These are phyloP conservation scores for Stachybotrys echinatus DNA, from an alignment of 2,329 filamentous ascomycete species.

Conservation along the genomic window DNA sequence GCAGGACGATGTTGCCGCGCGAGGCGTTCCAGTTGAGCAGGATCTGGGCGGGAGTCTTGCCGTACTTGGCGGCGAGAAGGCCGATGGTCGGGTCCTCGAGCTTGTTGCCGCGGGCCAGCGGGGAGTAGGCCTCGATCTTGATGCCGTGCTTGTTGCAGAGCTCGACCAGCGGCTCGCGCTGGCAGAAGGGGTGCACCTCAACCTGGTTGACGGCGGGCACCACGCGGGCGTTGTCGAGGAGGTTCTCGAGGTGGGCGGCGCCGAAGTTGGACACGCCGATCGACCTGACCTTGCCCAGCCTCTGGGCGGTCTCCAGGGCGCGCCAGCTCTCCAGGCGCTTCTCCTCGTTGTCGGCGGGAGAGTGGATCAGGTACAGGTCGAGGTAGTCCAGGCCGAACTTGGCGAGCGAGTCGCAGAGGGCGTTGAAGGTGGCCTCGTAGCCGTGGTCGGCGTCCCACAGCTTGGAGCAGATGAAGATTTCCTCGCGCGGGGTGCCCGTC, in stretches of 20 bases:
- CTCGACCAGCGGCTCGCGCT: constrained; percentile 52
- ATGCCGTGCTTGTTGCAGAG: constrained; percentile 54
- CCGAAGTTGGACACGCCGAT: constrained; percentile 81
- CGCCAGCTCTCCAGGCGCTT: constrained; percentile 69
- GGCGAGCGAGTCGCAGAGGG: constrained; percentile 59
- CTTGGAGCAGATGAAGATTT: constrained; percentile 64
- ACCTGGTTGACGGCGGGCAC: constrained; percentile 72
- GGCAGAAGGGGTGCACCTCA: constrained; percentile 71
- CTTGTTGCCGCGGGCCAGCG: constrained; percentile 29
- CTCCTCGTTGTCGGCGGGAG: constrained; percentile 57
- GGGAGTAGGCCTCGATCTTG: constrained; percentile 54
- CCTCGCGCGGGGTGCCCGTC: constrained; percentile 57
- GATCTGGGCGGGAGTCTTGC: constrained; percentile 66
- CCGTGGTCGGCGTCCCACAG: constrained; percentile 53
- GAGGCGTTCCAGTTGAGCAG: constrained; percentile 76
- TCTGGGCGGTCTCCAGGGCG: constrained; percentile 62
- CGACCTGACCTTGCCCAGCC: constrained; percentile 57
- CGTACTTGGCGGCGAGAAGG: constrained; percentile 62
- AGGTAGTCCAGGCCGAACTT: constrained; percentile 64
- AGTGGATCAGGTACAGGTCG: constrained; percentile 65
- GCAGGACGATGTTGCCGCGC: constrained; percentile 66
- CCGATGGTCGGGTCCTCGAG: constrained; percentile 55
- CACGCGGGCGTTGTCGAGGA: constrained; percentile 52
- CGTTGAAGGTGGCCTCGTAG: constrained; percentile 46
- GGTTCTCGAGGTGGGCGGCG: constrained; percentile 50